A percentile compares a stretch with the other conserved stretches of the same genome.
Conservation (phyloP, 495 filamentous ascomycete genomes). For the Ascobolus immersus region DNA sequence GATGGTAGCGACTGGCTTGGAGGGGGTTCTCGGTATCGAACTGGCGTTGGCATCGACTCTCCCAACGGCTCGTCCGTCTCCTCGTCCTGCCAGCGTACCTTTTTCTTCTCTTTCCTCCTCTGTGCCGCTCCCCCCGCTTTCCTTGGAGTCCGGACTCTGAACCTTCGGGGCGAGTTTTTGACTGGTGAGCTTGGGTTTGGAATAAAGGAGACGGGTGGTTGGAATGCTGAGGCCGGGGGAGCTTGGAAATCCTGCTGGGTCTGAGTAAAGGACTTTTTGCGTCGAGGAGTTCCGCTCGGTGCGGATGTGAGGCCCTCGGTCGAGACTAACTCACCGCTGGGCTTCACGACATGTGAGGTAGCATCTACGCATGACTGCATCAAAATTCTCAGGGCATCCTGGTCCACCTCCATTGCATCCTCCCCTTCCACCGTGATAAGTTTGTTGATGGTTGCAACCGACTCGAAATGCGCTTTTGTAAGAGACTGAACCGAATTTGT, state of each 20-base stretch:
- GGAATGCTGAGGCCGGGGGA: too few relatives aligned
- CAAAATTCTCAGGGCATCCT: slow-evolving; percentile 50
- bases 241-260: slow-evolving; percentile 18
- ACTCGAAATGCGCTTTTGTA: slow-evolving; percentile 75
- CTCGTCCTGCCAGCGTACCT: too few relatives aligned
- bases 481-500: slow-evolving; percentile 53
- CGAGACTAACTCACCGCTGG: slow-evolving; percentile 45
- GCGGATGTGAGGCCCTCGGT: slow-evolving; percentile 41
- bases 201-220: slow-evolving; percentile 5
- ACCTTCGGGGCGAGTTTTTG: too few relatives aligned
- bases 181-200: slow-evolving; percentile 9
- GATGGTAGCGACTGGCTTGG: too few relatives aligned
- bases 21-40: too few relatives aligned
- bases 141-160: too few relatives aligned
- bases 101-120: too few relatives aligned
- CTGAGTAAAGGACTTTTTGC: slow-evolving; percentile 38
- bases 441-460: slow-evolving; percentile 52
- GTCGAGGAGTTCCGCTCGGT: slow-evolving; percentile 45
- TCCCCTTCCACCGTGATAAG: slow-evolving; percentile 56
- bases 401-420: slow-evolving; percentile 59
- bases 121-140: too few relatives aligned
- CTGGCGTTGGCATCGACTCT: too few relatives aligned
- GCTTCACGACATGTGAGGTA: slow-evolving; percentile 63
- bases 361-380: slow-evolving; percentile 46
- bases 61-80: too few relatives aligned